Conservation (phyloP, 169 alveolate species). For the Plasmodium fragile region DNA sequence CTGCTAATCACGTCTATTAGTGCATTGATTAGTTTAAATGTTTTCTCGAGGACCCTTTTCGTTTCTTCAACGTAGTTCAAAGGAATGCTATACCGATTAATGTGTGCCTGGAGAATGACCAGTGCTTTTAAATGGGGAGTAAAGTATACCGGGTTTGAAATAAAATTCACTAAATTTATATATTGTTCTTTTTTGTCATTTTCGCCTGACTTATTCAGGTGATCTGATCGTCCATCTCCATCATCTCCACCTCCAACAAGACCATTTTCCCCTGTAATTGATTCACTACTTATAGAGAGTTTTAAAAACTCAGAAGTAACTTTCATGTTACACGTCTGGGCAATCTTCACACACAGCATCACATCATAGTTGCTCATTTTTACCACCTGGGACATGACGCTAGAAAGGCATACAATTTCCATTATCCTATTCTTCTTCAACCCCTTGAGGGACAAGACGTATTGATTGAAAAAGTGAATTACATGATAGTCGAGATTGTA, state of each 20-base stretch:
- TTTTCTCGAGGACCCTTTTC: conserved; percentile 82
- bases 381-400: conserved; percentile 82
- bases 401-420: conserved; percentile 27
- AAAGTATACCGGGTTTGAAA: conserved; percentile 45
- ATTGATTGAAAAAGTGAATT: conserved; percentile 65
- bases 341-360: conserved; percentile 36
- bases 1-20: conserved; percentile 98
- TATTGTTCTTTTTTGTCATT: conserved; percentile 21
- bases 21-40: conserved; percentile 93
- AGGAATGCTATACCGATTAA: conserved; percentile 92
- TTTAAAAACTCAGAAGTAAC: conserved; percentile 43
- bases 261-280: conserved; percentile 77
- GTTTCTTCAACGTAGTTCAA: conserved; percentile 89
- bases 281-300: conserved; percentile 22
- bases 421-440: conserved; percentile 37
- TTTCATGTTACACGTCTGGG: conserved; percentile 29
- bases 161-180: conserved; percentile 28
- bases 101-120: conserved; percentile 93
- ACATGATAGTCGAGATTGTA: conserved; percentile 59
- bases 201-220: conserved; percentile 8
- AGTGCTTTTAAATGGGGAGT: conserved; percentile 81
- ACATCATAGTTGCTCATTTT: conserved; percentile 38
- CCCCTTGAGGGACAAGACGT: conserved; percentile 11
- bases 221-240: not conserved
- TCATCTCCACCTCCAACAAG: conserved; percentile 80